Conservation (phyloP, 2,329 filamentous ascomycete genomes). For the Hymenoscyphus linearis region DNA sequence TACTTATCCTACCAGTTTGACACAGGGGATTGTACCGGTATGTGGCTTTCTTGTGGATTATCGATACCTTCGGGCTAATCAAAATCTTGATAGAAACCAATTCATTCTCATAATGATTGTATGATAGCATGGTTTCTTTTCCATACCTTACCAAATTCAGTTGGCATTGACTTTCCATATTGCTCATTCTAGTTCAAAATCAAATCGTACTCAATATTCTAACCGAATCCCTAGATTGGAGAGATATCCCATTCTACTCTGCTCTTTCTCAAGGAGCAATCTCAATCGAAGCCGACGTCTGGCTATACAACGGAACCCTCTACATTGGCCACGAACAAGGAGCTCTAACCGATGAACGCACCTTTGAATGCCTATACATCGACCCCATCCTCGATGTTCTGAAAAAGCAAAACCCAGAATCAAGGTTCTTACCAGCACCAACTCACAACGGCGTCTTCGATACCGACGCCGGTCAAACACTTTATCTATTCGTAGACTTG, state of each 20-base stretch:
- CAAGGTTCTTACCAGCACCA: constrained; percentile 38
- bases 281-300: constrained; percentile 28
- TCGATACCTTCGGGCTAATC: constrained; percentile 3
- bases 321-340: constrained; percentile 25
- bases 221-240: constrained; percentile 33
- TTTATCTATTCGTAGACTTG: constrained; percentile 60
- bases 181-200: too few species aligned
- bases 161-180: too few species aligned
- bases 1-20: constrained; percentile 56
- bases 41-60: constrained; percentile 12
- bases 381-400: constrained; percentile 26
- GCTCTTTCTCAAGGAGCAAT: constrained; percentile 24
- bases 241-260: constrained; percentile 27
- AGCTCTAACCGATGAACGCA: constrained; percentile 22
- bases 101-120: constrained; percentile 59
- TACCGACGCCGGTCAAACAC: constrained; percentile 47
- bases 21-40: constrained; percentile 53
- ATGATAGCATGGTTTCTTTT: constrained; percentile 28
- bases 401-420: constrained; percentile 28
- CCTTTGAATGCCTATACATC: constrained; percentile 28
- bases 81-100: constrained; percentile 36
- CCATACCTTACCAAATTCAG: constrained; percentile 16
- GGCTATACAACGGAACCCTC: constrained; percentile 27
- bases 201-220: not conserved
- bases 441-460: constrained; percentile 59